Conservation (phyloP, 495 filamentous ascomycete species). For the Acidiella bohemica region DNA sequence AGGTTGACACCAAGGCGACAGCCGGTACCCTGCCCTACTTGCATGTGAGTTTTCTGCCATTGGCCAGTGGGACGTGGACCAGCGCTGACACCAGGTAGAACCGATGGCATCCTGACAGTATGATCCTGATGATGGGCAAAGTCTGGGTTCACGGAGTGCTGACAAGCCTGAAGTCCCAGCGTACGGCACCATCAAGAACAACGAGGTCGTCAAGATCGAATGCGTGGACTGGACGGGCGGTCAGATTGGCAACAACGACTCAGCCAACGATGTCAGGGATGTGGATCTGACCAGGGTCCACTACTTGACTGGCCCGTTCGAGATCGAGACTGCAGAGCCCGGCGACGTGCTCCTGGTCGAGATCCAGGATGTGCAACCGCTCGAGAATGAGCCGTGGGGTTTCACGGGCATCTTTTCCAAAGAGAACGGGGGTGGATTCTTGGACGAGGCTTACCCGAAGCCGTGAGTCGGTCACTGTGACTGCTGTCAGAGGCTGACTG, state of each 20-base stretch:
- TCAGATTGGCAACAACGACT: conserved; percentile 81
- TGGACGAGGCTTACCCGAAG: conserved; percentile 81
- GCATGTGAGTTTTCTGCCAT: conserved; percentile 45
- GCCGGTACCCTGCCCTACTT: conserved; percentile 59
- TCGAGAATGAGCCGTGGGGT: conserved; percentile 79
- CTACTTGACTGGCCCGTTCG: conserved; percentile 84
- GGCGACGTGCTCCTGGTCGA: conserved; percentile 82
- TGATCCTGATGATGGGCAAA: conserved; percentile 15
- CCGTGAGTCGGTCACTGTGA: conserved; percentile 35
- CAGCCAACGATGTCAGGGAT: conserved; percentile 73
- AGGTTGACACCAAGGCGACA: conserved; percentile 67
- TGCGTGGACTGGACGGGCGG: conserved; percentile 61
- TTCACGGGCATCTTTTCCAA: conserved; percentile 78
- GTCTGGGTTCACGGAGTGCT: neutral
- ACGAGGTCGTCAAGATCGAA: conserved; percentile 89
- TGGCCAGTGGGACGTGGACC: neutral
- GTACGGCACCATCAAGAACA: conserved; percentile 60
- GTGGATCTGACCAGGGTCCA: conserved; percentile 76
- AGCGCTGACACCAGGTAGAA: conserved; percentile 41
- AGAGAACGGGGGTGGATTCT: conserved; percentile 78
- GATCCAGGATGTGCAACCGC: conserved; percentile 91
- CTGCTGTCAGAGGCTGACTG: too few relatives aligned
- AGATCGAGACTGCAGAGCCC: conserved; percentile 72
- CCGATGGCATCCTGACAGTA: conserved; percentile 88
- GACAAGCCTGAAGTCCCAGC: conserved; percentile 48